These are phyloP conservation scores for Lactarius quietus DNA, from an alignment of 768 basidiomycete genomes.

Conservation along the genomic window DNA sequence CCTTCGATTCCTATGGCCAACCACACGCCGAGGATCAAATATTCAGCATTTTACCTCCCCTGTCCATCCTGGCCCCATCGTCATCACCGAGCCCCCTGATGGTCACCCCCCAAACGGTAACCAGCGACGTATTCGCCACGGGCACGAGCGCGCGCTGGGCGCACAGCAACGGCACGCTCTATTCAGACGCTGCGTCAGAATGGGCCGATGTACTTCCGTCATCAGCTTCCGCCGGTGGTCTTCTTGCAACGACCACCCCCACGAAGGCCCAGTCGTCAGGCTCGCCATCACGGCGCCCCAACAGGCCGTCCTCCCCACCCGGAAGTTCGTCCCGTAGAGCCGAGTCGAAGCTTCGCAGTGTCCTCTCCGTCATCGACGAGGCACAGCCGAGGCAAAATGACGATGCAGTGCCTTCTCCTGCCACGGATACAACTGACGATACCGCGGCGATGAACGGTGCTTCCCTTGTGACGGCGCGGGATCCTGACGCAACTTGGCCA, in stretches of 20 bases:
- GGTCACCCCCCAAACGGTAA: conserved; percentile 35
- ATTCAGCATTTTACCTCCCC: conserved; percentile 87
- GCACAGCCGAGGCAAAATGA: conserved; percentile 30
- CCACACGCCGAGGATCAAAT: conserved; percentile 87
- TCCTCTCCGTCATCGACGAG: conserved; percentile 74
- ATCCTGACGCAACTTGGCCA: conserved; percentile 38
- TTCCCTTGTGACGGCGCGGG: conserved; percentile 25
- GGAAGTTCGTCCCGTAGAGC: conserved; percentile 31
- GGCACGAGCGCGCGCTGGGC: conserved; percentile 28
- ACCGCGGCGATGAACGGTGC: conserved; percentile 1
- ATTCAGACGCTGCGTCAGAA: conserved; percentile 41
- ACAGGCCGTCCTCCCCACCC: conserved; percentile 22
- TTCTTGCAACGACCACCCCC: conserved; percentile 27
- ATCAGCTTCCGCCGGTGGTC: conserved; percentile 23
- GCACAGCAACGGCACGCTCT: conserved; percentile 24
- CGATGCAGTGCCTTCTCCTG: background rate
- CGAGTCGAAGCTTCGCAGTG: conserved; percentile 64
- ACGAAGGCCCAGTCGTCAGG: conserved; percentile 44
- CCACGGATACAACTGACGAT: background rate
- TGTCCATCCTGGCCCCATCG: conserved; percentile 64
- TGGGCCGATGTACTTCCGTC: conserved; percentile 43
- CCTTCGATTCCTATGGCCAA: conserved; percentile 89
- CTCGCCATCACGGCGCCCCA: conserved; percentile 39
- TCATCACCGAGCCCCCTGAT: conserved; percentile 59
- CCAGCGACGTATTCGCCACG: conserved; percentile 19